A percentile compares a stretch with the other conserved stretches of the same genome.
These are phyloP conservation scores for Fusarium haematococcum DNA, from an alignment of 2,329 filamentous ascomycete species.

Conservation along the genomic window DNA sequence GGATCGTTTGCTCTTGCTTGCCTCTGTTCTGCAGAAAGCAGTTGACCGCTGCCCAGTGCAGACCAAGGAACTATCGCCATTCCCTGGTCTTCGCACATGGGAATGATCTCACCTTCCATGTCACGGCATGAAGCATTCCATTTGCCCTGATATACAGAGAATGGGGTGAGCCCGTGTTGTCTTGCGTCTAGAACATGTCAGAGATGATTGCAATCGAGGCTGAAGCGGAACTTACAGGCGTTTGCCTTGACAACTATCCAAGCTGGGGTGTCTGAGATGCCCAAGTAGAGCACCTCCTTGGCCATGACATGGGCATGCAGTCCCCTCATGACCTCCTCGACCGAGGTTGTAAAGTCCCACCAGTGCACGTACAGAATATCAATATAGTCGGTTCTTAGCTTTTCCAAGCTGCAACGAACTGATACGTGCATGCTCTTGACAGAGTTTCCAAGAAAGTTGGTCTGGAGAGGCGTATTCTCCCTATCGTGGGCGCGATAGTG, in stretches of 20 bases:
- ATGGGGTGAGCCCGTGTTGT: conserved; percentile 41
- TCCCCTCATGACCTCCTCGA: conserved; percentile 20
- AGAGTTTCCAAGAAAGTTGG: conserved; percentile 55
- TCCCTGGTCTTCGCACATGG: conserved; percentile 48
- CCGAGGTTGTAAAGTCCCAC: conserved; percentile 29
- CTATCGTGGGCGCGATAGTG: conserved; percentile 47
- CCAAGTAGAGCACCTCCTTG: conserved; percentile 46
- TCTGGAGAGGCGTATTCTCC: conserved; percentile 16
- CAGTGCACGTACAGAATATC: conserved; percentile 49
- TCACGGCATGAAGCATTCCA: conserved; percentile 44
- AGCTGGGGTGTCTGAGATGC: conserved; percentile 46
- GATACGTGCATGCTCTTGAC: conserved; percentile 53
- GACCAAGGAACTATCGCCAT: conserved; percentile 61
- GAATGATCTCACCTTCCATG: conserved; percentile 48
- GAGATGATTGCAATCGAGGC: neutral
- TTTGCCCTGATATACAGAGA: conserved; percentile 47
- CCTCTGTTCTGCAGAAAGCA: conserved; percentile 1
- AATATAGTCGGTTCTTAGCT: conserved; percentile 53
- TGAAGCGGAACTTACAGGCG: conserved; percentile 15
- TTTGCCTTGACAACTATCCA: conserved; percentile 48
- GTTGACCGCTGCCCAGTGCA: conserved; percentile 12
- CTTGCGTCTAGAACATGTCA: conserved; percentile 34
- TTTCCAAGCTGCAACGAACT: conserved; percentile 54
- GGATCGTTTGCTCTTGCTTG: neutral
- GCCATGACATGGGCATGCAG: conserved; percentile 17